Evolutionary conservation across 1,284 basidiomycete genomes (phyloP).

Genomic region (Fomitopsis betulina): DNA sequence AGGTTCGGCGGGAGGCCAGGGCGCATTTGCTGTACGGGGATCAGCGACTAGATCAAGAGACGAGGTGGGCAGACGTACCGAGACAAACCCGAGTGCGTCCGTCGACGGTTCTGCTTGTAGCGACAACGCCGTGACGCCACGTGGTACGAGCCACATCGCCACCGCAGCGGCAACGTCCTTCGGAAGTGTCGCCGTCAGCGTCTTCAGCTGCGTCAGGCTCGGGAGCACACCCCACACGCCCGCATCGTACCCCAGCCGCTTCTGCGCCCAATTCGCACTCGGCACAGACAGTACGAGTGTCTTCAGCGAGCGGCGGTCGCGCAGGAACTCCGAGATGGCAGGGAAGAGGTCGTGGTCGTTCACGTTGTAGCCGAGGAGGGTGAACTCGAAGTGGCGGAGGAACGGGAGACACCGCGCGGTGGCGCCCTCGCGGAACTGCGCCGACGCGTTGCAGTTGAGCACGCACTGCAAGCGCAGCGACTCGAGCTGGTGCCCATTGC

Average conservation of each 20-base stretch:
- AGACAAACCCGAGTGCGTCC: slow-evolving; percentile 27
- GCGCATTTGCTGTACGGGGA: slow-evolving; percentile 48
- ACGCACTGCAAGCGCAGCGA: slow-evolving; percentile 49
- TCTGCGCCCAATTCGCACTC: slow-evolving; percentile 40
- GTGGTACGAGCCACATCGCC: slow-evolving; percentile 64
- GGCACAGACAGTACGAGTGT: slow-evolving; percentile 50
- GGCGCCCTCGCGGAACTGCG: slow-evolving; percentile 42
- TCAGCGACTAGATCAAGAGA: not conserved
- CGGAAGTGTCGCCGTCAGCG: slow-evolving; percentile 57
- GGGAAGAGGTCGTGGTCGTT: slow-evolving; percentile 61
- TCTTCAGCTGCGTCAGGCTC: slow-evolving; percentile 42
- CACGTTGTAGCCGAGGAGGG: slow-evolving; percentile 43
- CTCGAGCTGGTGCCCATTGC: slow-evolving; percentile 58
- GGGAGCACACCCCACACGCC: slow-evolving; percentile 69
- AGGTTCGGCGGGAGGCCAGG: slow-evolving; percentile 50
- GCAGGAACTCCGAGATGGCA: slow-evolving; percentile 60
- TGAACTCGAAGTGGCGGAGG: slow-evolving; percentile 58
- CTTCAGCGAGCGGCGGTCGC: slow-evolving; percentile 47
- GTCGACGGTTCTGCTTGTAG: slow-evolving; percentile 39
- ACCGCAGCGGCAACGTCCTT: slow-evolving; percentile 57
- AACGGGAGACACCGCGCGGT: slow-evolving; percentile 42
- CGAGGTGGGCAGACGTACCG: slow-evolving; percentile 16
- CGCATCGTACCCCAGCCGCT: slow-evolving; percentile 59
- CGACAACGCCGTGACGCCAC: slow-evolving; percentile 47
- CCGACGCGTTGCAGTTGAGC: slow-evolving; percentile 44